Percentiles rank a stretch among this genome's conserved stretches.
phyloP scores from a whole-genome alignment of 2,329 filamentous ascomycete genomes.

The Didymella sp. region DNA sequence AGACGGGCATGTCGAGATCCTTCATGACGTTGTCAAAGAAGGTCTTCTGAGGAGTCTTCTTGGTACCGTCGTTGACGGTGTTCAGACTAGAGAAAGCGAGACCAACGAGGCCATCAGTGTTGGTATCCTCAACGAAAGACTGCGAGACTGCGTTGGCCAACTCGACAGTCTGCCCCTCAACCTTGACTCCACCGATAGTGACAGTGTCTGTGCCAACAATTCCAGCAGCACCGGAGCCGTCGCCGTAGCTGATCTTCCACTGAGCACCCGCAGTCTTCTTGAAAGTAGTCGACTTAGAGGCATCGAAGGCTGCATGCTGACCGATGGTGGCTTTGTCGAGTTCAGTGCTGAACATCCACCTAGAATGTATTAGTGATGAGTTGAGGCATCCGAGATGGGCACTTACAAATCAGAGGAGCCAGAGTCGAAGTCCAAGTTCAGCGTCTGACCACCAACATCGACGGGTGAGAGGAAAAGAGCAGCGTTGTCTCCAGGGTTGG shows the following conservation, averaged over 20 bases:
- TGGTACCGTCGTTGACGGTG: slow-evolving; percentile 58
- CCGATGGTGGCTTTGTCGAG: slow-evolving; percentile 56
- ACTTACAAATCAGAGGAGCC: slow-evolving; percentile 73
- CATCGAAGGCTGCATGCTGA: slow-evolving; percentile 64
- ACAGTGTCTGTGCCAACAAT: slow-evolving; percentile 73
- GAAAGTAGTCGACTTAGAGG: slow-evolving; percentile 60
- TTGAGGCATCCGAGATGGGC: not conserved
- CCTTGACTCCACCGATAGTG: slow-evolving; percentile 69
- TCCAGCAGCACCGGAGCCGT: slow-evolving; percentile 68
- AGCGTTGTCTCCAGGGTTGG: slow-evolving; percentile 70
- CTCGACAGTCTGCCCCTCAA: slow-evolving; percentile 70
- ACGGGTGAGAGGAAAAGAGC: slow-evolving; percentile 74
- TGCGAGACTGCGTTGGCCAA: slow-evolving; percentile 66
- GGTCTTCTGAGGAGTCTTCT: slow-evolving; percentile 69
- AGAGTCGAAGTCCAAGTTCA: slow-evolving; percentile 77
- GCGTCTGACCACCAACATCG: slow-evolving; percentile 70
- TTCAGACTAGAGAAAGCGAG: slow-evolving; percentile 72
- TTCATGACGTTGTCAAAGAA: slow-evolving; percentile 75
- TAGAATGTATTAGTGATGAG: slow-evolving; percentile 38
- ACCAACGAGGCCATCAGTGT: slow-evolving; percentile 72
- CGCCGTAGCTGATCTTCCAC: slow-evolving; percentile 74
- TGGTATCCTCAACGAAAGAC: slow-evolving; percentile 65
- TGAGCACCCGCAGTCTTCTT: slow-evolving; percentile 57
- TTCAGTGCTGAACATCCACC: slow-evolving; percentile 73
- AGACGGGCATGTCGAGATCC: slow-evolving; percentile 69